These are phyloP conservation scores for Claviceps sp. DNA, from an alignment of 2,329 filamentous ascomycete genomes.

Conservation along the genomic window DNA sequence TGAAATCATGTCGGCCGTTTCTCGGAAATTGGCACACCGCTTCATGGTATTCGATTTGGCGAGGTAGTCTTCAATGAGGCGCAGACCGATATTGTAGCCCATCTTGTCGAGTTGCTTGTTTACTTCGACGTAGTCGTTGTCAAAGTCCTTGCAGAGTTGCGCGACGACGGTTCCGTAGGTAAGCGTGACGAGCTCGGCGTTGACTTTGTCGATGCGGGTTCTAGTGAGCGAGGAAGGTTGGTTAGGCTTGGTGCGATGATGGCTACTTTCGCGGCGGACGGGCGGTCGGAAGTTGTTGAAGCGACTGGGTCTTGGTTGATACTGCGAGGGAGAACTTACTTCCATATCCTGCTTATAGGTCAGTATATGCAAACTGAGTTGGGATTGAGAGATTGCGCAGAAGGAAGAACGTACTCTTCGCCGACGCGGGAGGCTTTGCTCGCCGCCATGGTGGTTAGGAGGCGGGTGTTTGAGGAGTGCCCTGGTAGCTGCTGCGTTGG, in stretches of 20 bases:
- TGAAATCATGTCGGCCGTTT: slow-evolving; percentile 93
- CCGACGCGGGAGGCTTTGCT: slow-evolving; percentile 48
- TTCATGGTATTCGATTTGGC: slow-evolving; percentile 87
- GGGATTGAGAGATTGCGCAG: neutral
- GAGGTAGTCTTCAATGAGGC: slow-evolving; percentile 92
- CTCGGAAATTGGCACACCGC: slow-evolving; percentile 81
- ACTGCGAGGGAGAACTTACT: slow-evolving; percentile 44
- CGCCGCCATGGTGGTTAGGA: slow-evolving; percentile 33
- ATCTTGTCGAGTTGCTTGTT: slow-evolving; percentile 98
- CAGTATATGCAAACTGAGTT: neutral
- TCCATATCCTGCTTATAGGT: slow-evolving; percentile 63
- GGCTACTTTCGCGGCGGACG: neutral
- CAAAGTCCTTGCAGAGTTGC: slow-evolving; percentile 92
- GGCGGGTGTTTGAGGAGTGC: neutral
- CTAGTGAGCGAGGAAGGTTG: slow-evolving; percentile 32
- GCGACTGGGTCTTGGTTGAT: neutral
- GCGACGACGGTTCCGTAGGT: slow-evolving; percentile 97
- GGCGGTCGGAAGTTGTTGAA: neutral
- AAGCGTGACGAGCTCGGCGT: slow-evolving; percentile 90
- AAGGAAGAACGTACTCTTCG: slow-evolving; percentile 39
- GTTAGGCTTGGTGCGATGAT: slow-evolving; percentile 14
- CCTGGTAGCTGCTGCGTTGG: too few species aligned
- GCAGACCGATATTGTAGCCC: slow-evolving; percentile 96
- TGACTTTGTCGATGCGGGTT: slow-evolving; percentile 93
- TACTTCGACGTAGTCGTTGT: slow-evolving; percentile 85